phyloP scores from a whole-genome alignment of 331 rosid species.

The Rosa hybrid region DNA sequence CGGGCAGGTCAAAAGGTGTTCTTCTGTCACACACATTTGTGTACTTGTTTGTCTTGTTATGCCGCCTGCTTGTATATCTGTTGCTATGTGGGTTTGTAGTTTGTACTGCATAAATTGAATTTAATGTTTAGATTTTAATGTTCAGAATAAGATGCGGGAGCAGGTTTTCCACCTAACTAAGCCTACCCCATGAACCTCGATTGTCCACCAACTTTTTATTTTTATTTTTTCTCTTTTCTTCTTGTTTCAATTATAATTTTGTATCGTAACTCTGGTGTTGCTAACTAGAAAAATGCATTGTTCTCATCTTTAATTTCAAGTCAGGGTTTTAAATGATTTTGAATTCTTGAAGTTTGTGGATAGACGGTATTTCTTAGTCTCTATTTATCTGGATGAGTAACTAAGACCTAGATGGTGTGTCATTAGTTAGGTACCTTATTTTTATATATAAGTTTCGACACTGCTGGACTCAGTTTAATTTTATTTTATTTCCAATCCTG shows the following conservation, averaged over 20 bases:
- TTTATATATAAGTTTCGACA: not conserved
- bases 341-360: not conserved
- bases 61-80: not conserved
- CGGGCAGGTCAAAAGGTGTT: slow-evolving; percentile 51
- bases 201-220: too few species aligned
- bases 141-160: not conserved
- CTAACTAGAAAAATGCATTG: not conserved
- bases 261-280: not conserved
- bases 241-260: not conserved
- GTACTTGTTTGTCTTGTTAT: not conserved
- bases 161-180: not conserved
- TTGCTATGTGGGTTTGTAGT: not conserved
- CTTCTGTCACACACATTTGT: not conserved
- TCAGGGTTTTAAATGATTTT: not conserved
- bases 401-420: not conserved
- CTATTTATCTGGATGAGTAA: not conserved
- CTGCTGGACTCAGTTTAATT: not conserved
- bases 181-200: not conserved
- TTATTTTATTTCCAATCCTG: not conserved
- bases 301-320: not conserved
- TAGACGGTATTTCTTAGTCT: not conserved
- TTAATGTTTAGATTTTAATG: not conserved
- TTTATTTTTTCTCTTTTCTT: not conserved
- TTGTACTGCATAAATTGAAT: not conserved
- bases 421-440: not conserved